Evolutionary conservation across 805 yeast species (phyloP).

Genomic region (Candida andamanensis): DNA sequence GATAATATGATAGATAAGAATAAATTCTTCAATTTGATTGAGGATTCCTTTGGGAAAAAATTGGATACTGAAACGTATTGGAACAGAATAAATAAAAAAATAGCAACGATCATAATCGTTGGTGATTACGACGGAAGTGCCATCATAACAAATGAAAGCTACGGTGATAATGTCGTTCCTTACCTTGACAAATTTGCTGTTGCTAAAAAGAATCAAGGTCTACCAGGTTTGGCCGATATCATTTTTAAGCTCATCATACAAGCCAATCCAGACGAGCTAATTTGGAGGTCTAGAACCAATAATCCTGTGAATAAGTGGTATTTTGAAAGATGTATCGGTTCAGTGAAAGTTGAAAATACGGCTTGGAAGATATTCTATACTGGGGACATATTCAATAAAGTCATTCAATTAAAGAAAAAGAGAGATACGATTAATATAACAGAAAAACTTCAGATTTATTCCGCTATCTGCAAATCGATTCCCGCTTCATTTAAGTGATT

Average conservation of each 20-base stretch:
- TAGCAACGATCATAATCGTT: slow-evolving; percentile 77
- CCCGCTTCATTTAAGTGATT: slow-evolving; percentile 45
- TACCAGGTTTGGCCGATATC: slow-evolving; percentile 90
- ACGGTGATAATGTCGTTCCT: slow-evolving; percentile 41
- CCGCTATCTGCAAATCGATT: slow-evolving; percentile 50
- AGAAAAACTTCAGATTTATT: slow-evolving; percentile 41
- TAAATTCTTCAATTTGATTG: slow-evolving; percentile 57
- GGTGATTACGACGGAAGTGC: slow-evolving; percentile 98
- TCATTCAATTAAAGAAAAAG: slow-evolving; percentile 19
- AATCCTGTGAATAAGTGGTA: slow-evolving; percentile 98
- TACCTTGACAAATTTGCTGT: slow-evolving; percentile 95
- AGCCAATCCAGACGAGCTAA: slow-evolving; percentile 62
- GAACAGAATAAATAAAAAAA: slow-evolving; percentile 52
- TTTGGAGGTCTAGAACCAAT: slow-evolving; percentile 84
- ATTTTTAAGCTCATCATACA: slow-evolving; percentile 76
- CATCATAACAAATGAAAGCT: slow-evolving; percentile 75
- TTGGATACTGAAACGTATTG: slow-evolving; percentile 67
- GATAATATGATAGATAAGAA: slow-evolving; percentile 45
- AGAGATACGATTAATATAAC: slow-evolving; percentile 13
- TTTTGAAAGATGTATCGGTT: slow-evolving; percentile 83
- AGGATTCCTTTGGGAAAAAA: slow-evolving; percentile 70
- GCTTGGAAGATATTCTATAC: slow-evolving; percentile 40
- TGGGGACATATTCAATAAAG: slow-evolving; percentile 35
- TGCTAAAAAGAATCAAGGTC: slow-evolving; percentile 75
- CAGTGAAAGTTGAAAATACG: slow-evolving; percentile 34